phyloP scores from a whole-genome alignment of 345 rosid genomes.

The Adansonia digitata region DNA sequence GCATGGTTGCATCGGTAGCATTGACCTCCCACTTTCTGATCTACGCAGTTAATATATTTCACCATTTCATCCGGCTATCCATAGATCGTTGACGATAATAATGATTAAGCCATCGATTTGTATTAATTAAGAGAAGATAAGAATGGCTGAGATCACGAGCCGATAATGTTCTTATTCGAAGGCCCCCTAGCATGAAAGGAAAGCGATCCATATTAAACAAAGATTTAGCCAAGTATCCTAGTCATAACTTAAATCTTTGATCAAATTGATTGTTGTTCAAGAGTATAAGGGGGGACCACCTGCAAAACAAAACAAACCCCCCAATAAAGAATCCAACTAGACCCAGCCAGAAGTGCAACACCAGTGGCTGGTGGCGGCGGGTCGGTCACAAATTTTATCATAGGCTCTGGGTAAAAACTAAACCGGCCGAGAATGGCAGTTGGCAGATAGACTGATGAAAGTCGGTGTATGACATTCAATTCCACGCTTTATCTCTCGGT shows the following conservation, averaged over 20 bases:
- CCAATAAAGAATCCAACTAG: background rate
- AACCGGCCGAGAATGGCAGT: background rate
- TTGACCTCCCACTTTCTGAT: background rate
- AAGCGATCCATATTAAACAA: background rate
- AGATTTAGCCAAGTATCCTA: background rate
- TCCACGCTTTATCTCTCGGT: background rate
- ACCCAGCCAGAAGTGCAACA: background rate
- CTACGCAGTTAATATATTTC: no score
- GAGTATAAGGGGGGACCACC: background rate
- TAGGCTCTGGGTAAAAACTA: background rate
- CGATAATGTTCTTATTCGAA: background rate
- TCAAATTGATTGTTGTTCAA: no score
- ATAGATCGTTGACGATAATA: no score
- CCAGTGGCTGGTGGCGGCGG: conserved; percentile 3
- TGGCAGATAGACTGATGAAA: background rate
- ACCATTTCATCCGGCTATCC: no score
- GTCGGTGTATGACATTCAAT: background rate
- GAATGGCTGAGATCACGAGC: background rate
- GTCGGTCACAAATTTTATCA: background rate
- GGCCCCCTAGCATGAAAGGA: background rate
- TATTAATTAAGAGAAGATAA: background rate
- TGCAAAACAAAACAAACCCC: background rate
- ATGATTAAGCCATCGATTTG: background rate
- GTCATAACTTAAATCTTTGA: background rate
- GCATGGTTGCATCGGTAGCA: background rate